Conservation (phyloP, 116 monocot genomes). For the Trichopus zeylanicus region DNA sequence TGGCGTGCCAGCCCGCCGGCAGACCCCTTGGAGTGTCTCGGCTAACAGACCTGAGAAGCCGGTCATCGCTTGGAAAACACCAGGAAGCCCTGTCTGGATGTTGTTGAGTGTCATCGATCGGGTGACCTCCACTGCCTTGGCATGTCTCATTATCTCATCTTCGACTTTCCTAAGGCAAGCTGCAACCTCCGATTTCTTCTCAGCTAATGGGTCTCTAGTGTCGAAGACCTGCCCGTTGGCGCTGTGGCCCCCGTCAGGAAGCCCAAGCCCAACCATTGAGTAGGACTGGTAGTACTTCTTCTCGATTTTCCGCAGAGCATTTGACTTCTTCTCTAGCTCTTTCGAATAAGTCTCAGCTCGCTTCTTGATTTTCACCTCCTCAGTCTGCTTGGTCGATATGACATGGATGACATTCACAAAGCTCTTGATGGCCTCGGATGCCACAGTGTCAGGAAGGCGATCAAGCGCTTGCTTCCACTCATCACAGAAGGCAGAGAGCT, state of each 20-base stretch:
- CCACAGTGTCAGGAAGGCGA: conserved; percentile 81
- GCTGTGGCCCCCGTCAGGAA: conserved; percentile 34
- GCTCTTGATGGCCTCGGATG: conserved; percentile 85
- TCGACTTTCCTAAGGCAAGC: conserved; percentile 70
- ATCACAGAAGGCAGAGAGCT: conserved; percentile 80
- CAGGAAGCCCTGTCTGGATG: conserved; percentile 77
- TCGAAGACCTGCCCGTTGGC: conserved; percentile 46
- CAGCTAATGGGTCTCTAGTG: conserved; percentile 47
- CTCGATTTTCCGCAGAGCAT: conserved; percentile 59
- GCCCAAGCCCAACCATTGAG: conserved; percentile 64
- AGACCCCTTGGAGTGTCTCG: conserved; percentile 58
- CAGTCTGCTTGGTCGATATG: conserved; percentile 75
- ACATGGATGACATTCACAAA: conserved; percentile 77
- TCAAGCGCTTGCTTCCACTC: conserved; percentile 96
- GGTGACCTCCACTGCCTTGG: conserved; percentile 68
- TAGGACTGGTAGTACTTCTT: conserved; percentile 94
- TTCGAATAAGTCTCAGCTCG: conserved; percentile 54
- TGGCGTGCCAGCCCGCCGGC: conserved; percentile 30
- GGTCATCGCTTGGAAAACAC: conserved; percentile 89
- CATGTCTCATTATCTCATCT: conserved; percentile 66
- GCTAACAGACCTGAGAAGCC: conserved; percentile 69
- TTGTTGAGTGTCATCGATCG: conserved; percentile 81
- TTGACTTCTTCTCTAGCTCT: conserved; percentile 88
- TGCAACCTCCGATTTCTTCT: conserved; percentile 65
- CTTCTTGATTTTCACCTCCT: conserved; percentile 83